Conservation (phyloP, 2,329 filamentous ascomycete genomes). For the Byssoonygena ceratinophila region DNA sequence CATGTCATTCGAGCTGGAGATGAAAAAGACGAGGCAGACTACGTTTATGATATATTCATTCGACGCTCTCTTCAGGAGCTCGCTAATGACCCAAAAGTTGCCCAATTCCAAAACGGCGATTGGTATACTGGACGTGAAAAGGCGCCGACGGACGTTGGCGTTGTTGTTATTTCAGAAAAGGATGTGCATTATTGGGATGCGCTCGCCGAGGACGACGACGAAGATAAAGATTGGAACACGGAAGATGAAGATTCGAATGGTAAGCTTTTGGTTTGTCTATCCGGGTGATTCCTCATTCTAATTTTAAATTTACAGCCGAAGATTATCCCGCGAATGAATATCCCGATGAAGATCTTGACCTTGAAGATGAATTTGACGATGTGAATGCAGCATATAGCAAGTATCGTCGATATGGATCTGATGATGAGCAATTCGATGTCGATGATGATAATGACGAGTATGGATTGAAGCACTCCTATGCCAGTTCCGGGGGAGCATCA, state of each 20-base stretch:
- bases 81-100: slow-evolving; percentile 11
- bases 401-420: slow-evolving; percentile 35
- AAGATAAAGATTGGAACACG: slow-evolving; percentile 45
- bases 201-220: slow-evolving; percentile 43
- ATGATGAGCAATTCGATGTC: slow-evolving; percentile 38
- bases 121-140: slow-evolving; percentile 8
- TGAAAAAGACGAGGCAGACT: slow-evolving; percentile 39
- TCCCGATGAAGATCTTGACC: slow-evolving; percentile 41
- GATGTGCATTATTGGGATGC: slow-evolving; percentile 47
- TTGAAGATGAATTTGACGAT: slow-evolving; percentile 38
- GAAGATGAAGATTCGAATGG: slow-evolving; percentile 55
- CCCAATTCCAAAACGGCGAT: slow-evolving; percentile 12
- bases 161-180: slow-evolving; percentile 35
- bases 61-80: slow-evolving; percentile 36
- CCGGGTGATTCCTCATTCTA: not conserved
- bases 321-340: slow-evolving; percentile 44
- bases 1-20: slow-evolving; percentile 1
- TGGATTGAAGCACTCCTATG: slow-evolving; percentile 2
- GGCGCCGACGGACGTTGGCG: slow-evolving; percentile 29
- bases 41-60: slow-evolving; percentile 54
- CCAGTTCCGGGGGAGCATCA: not conserved
- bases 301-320: slow-evolving; percentile 30
- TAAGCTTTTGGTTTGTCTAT: slow-evolving; percentile 20
- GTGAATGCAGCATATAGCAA: slow-evolving; percentile 30
- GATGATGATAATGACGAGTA: slow-evolving; percentile 24